Conservation (phyloP, 306 rosid genomes). For the Astragalus membranaceus region DNA sequence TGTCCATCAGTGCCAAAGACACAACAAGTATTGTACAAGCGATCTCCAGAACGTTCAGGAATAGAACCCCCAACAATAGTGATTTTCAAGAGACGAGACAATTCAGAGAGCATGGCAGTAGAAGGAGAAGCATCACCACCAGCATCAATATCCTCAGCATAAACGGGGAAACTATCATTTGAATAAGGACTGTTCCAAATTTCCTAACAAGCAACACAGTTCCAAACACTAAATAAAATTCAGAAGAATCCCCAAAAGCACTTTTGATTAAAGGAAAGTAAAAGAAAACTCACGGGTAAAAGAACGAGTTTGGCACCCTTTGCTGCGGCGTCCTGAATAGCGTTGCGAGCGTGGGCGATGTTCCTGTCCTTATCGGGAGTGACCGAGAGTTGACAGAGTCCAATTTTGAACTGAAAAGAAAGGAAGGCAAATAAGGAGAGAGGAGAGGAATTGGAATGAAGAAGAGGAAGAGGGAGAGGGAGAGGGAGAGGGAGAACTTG, state of each 20-base stretch:
- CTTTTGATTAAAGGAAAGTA: neutral
- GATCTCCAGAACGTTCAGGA: constrained; percentile 72
- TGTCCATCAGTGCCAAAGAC: constrained; percentile 77
- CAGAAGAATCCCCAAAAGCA: neutral
- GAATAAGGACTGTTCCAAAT: constrained; percentile 95
- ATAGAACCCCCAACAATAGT: constrained; percentile 94
- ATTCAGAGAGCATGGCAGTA: constrained; percentile 84
- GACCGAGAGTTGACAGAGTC: constrained; percentile 76
- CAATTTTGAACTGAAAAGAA: constrained; percentile 64
- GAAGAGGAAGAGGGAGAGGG: neutral
- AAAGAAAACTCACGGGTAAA: constrained; percentile 52
- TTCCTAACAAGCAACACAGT: constrained; percentile 42
- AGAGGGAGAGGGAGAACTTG: neutral
- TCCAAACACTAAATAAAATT: neutral
- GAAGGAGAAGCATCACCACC: constrained; percentile 90
- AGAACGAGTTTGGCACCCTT: constrained; percentile 81
- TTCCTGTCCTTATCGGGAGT: constrained; percentile 74
- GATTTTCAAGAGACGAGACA: constrained; percentile 54
- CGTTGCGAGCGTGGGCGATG: constrained; percentile 68
- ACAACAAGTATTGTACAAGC: constrained; percentile 74
- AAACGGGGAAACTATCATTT: constrained; percentile 70
- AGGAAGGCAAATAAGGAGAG: neutral
- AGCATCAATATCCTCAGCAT: constrained; percentile 84
- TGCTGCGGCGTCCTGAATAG: constrained; percentile 71
- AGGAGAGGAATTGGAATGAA: neutral